phyloP scores from a whole-genome alignment of 371 early-diverging fungal genomes.

The Mortierella polycephala region DNA sequence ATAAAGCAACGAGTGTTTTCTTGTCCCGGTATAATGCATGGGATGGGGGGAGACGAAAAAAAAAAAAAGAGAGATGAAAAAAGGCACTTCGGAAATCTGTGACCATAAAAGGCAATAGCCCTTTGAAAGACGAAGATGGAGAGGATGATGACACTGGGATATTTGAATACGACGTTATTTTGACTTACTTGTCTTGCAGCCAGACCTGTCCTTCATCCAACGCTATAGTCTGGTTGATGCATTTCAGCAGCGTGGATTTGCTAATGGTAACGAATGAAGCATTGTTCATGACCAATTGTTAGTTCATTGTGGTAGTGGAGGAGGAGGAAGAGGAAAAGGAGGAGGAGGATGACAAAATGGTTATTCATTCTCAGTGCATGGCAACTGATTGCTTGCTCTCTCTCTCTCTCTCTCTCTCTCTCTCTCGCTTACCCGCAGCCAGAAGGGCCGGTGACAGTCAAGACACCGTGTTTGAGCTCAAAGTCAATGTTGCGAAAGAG shows the following conservation, averaged over 20 bases:
- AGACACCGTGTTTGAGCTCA: conserved; percentile 63
- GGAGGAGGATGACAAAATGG: not conserved
- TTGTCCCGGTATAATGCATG: not conserved
- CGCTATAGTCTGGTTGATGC: conserved; percentile 79
- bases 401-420: not conserved
- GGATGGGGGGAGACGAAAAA: not conserved
- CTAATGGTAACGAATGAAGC: conserved; percentile 47
- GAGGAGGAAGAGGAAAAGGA: not conserved
- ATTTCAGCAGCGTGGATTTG: conserved; percentile 88
- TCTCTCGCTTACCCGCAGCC: conserved; percentile 70
- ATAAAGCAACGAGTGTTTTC: not conserved
- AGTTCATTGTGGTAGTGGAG: no score
- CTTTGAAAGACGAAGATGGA: not conserved
- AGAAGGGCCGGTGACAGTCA: conserved; percentile 79
- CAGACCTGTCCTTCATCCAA: conserved; percentile 70
- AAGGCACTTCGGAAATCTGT: conserved; percentile 11
- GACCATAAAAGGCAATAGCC: conserved; percentile 20
- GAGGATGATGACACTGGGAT: not conserved
- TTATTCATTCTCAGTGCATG: not conserved
- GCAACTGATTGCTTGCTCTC: not conserved
- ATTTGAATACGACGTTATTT: not conserved
- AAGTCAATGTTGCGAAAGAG: conserved; percentile 72
- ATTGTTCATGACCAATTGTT: not conserved
- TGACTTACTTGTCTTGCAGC: conserved; percentile 63
- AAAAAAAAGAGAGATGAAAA: not conserved